Conservation (phyloP, 2,329 filamentous ascomycete genomes). For the Botrytis pseudocinerea region DNA sequence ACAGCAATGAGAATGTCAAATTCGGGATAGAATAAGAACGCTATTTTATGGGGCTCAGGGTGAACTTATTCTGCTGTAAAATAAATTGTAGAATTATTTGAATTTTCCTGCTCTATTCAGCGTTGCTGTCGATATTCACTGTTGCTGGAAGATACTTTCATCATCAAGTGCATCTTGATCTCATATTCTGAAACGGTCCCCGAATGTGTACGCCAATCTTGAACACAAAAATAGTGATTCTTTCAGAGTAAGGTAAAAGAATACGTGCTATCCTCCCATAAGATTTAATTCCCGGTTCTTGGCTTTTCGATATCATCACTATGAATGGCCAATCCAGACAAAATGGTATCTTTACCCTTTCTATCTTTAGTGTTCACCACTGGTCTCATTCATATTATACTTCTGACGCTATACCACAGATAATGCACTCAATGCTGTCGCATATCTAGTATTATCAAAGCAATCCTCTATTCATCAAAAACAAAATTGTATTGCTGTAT, state of each 20-base stretch:
- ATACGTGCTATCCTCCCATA: neutral
- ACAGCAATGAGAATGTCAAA: neutral
- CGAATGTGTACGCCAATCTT: neutral
- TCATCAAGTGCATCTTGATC: neutral
- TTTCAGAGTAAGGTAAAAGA: too few species aligned
- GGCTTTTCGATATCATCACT: neutral
- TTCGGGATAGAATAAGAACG: neutral
- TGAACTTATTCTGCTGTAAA: neutral
- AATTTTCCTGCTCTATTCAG: neutral
- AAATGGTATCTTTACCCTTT: neutral
- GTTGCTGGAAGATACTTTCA: neutral
- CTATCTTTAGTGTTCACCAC: neutral
- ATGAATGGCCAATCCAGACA: neutral
- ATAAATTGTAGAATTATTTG: neutral
- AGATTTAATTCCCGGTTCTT: neutral
- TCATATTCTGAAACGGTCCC: neutral
- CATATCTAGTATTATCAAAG: neutral
- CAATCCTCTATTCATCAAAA: neutral
- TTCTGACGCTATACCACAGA: rapidly evolving
- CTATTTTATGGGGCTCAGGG: neutral
- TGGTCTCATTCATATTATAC: neutral
- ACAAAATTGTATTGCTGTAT: neutral
- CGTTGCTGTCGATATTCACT: neutral
- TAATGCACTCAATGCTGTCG: neutral
- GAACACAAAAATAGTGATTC: neutral